Base-by-base conservation (phyloP, 257 asterid genomes). In the Solanum lycopersicoides region DNA sequence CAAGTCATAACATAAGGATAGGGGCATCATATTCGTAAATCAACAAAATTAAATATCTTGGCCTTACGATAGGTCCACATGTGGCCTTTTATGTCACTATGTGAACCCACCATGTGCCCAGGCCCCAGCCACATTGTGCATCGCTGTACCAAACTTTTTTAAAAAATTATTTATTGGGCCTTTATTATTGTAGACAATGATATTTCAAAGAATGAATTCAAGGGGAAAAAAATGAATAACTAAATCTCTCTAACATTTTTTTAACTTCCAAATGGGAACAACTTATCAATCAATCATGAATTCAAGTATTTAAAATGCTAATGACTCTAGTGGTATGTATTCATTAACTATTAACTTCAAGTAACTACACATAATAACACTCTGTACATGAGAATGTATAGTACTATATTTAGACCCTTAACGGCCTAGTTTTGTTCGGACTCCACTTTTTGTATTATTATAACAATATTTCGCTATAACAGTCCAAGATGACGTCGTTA, bases 61-160 rank as follows among this genome's bases (percentile, higher is more conserved):
- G 86, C 69, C 42, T 66, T 87, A 14, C 44, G 66, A 37, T 32
- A 77, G 89, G 86, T 34, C 53, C 82, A 66, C 83, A 82, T 82
- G 86, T 83, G 80, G 50, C 45, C 35, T 44, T 23, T 85, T 72
- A 53, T 85, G 69, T 85, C 83, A 47, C 83, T 68, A 42, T 85
- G 44, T 85, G 41, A 85, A 85, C 18, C n/a, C 45, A 35, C 89
- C 89, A 87, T 82, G 89, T 87, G 89, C 6, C 82, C 34, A 68
- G 41, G 63, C 45, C 30, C 82, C 34, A 68, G 56, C 83, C 65
- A 82, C 89, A 65, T 56, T 72, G 37, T 35, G 44, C 86, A 45
- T 87, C 73, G 83, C 86, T 87, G 82, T 82, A 47, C 86, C 18
- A 50, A 77, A n/a, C 35, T 86, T 25, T 23, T 35, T 12, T 23